A percentile compares a stretch with the other conserved stretches of the same genome.
Evolutionary conservation across 257 asterid species (phyloP).

Genomic region (Fraxinus quadrangulata): DNA sequence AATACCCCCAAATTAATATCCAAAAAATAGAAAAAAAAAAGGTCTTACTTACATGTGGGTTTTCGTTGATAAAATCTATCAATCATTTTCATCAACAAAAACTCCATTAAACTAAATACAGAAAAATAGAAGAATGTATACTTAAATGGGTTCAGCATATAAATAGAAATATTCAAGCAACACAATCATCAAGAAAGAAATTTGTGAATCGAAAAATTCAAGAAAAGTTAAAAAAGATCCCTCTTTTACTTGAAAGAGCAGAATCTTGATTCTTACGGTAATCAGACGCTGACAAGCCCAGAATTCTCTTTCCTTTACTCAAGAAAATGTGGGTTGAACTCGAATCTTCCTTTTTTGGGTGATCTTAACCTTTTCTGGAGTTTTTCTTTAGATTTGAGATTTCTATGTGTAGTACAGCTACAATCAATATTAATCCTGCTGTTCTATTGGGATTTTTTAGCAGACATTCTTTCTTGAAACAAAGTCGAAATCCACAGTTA

Average conservation of each 20-base stretch:
- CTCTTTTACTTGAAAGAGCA: constrained; percentile 34
- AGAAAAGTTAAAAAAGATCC: background rate
- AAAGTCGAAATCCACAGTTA: background rate
- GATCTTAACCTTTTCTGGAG: background rate
- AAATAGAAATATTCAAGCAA: background rate
- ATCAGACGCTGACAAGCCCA: constrained; percentile 24
- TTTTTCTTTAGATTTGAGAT: background rate
- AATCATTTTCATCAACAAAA: constrained; percentile 13
- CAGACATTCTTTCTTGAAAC: background rate
- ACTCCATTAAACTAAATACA: background rate
- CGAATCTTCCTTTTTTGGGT: background rate
- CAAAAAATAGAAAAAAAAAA: background rate
- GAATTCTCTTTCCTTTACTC: constrained; percentile 12
- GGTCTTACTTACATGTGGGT: background rate
- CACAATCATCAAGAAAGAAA: background rate
- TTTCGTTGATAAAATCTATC: constrained; percentile 11
- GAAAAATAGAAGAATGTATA: constrained; percentile 2
- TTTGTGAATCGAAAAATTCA: background rate
- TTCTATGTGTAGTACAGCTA: background rate
- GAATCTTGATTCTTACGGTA: background rate
- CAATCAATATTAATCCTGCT: background rate
- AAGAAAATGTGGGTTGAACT: background rate
- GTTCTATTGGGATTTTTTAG: background rate
- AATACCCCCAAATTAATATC: constrained; percentile 19
- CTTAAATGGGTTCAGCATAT: background rate